Evolutionary conservation across 345 rosid genomes (phyloP).

Genomic region (Euclidium syriacum): DNA sequence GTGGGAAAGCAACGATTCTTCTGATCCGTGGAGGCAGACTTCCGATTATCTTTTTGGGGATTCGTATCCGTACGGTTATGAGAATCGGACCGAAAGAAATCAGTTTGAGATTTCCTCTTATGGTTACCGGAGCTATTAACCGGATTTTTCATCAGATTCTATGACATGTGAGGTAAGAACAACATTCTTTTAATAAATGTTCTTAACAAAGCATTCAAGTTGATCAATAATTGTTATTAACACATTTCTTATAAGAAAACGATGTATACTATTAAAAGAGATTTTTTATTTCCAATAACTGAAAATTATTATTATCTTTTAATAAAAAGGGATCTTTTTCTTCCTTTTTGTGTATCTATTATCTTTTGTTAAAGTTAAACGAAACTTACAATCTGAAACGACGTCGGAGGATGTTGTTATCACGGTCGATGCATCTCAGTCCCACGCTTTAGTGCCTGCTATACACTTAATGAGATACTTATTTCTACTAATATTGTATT

Average conservation of each 20-base stretch:
- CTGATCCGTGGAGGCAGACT: constrained; percentile 46
- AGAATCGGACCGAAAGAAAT: constrained; percentile 6
- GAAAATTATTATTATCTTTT: no score
- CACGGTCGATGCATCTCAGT: no score
- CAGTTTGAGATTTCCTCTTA: constrained; percentile 18
- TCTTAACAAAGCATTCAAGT: neutral
- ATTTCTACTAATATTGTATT: no score
- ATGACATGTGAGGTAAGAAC: neutral
- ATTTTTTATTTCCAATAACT: no score
- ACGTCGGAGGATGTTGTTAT: no score
- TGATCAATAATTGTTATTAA: neutral
- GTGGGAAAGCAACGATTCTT: constrained; percentile 19
- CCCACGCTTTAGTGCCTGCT: no score
- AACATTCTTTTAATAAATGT: neutral
- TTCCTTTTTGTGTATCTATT: no score
- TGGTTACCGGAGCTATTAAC: constrained; percentile 21
- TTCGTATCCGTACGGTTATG: constrained; percentile 44
- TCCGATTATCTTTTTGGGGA: constrained; percentile 74
- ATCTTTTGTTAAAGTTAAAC: no score
- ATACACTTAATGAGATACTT: no score
- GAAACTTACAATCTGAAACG: no score
- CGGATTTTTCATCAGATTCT: neutral
- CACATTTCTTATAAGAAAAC: neutral
- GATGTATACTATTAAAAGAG: neutral
- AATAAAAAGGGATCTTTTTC: no score